A percentile compares a stretch with the other conserved stretches of the same genome.
phyloP scores from a whole-genome alignment of 345 rosid genomes.

The Ricinus communis region DNA sequence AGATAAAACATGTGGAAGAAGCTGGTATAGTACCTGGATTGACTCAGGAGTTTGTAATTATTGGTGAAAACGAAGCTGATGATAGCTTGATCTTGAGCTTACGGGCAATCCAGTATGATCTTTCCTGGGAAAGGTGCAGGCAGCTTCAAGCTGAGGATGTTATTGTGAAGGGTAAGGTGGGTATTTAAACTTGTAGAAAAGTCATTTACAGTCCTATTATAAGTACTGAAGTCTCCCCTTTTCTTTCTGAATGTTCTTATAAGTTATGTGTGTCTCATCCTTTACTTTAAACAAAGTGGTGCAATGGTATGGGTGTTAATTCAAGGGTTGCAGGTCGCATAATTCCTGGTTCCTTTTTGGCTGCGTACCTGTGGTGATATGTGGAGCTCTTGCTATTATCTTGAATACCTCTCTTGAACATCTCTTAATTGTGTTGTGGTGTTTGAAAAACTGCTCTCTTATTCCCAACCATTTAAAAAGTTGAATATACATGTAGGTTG shows the following conservation, averaged over 20 bases:
- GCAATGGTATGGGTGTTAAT: not conserved
- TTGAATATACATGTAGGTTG: constrained; percentile 48
- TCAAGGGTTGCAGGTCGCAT: not conserved
- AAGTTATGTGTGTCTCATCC: not conserved
- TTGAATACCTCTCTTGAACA: not conserved
- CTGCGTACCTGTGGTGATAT: not conserved
- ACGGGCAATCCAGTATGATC: constrained; percentile 63
- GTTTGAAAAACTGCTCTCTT: not conserved
- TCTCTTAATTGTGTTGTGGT: not conserved
- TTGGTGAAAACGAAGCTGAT: constrained; percentile 79
- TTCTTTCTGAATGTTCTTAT: not conserved
- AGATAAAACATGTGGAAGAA: constrained; percentile 72
- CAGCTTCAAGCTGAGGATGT: constrained; percentile 99
- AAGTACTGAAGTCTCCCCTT: not conserved
- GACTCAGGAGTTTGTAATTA: constrained; percentile 74
- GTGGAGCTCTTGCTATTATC: not conserved
- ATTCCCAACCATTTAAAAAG: not conserved
- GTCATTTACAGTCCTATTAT: not conserved
- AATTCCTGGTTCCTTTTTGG: not conserved
- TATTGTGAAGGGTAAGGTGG: constrained; percentile 81
- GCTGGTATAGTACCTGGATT: constrained; percentile 85
- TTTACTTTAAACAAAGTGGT: not conserved
- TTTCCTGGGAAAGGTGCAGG: constrained; percentile 95
- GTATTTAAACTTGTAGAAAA: constrained; percentile 12
- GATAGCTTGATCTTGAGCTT: constrained; percentile 86